phyloP scores from a whole-genome alignment of 805 yeast species.

The Isabelozyma pseudorhagii region DNA sequence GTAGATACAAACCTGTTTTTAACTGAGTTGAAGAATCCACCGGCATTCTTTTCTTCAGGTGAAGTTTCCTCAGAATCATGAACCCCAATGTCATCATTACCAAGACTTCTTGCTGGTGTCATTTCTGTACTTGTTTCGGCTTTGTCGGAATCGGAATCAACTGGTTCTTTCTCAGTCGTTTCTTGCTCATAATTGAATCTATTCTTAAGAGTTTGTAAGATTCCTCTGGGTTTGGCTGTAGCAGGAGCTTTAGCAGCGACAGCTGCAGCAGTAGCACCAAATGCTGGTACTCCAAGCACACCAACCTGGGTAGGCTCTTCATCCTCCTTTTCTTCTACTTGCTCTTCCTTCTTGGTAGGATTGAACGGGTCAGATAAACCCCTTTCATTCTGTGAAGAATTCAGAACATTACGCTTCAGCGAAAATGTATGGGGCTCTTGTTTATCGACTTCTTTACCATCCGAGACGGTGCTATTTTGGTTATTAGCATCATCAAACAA shows the following conservation, averaged over 20 bases:
- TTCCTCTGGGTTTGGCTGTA: conserved; percentile 20
- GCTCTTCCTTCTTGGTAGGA: background rate
- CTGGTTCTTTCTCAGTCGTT: conserved; percentile 1
- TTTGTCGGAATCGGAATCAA: conserved; percentile 6
- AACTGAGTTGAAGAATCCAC: background rate
- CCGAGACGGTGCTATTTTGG: background rate
- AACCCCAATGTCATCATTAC: conserved; percentile 6
- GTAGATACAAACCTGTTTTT: background rate
- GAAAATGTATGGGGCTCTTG: background rate
- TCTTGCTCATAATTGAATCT: conserved; percentile 16
- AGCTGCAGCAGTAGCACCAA: conserved; percentile 7
- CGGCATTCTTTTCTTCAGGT: conserved; percentile 2
- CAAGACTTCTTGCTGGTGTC: conserved; percentile 18
- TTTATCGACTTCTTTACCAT: background rate
- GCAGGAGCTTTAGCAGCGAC: conserved; percentile 4
- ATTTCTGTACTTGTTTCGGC: conserved; percentile 23
- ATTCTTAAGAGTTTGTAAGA: conserved; percentile 34
- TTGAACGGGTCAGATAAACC: conserved; percentile 13
- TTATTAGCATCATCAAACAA: background rate
- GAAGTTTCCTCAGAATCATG: background rate
- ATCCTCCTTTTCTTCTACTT: background rate
- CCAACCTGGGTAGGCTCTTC: conserved; percentile 1
- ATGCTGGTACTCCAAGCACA: conserved; percentile 4
- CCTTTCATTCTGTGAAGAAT: background rate
- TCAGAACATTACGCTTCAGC: background rate